These are phyloP conservation scores for Corinectria fuckeliana DNA, from an alignment of 2,329 filamentous ascomycete genomes.

Conservation along the genomic window DNA sequence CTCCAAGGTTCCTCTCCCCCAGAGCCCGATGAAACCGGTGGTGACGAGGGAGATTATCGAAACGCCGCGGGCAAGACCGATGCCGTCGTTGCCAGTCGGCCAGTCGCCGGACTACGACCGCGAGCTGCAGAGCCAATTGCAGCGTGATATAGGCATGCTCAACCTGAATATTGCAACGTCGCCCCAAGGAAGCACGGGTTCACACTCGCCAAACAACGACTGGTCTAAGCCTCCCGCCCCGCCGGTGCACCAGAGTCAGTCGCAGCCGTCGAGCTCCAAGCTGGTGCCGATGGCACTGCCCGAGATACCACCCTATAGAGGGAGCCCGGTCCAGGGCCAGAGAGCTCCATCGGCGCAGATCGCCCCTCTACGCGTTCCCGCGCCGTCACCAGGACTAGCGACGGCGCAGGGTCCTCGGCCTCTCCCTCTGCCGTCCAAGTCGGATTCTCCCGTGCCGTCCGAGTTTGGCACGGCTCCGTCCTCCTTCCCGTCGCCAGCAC, in stretches of 20 bases:
- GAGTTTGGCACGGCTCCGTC: constrained; percentile 48
- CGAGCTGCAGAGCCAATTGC: constrained; percentile 67
- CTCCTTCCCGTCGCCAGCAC: constrained; percentile 63
- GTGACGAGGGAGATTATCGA: constrained; percentile 45
- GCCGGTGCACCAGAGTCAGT: constrained; percentile 43
- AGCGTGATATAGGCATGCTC: constrained; percentile 65
- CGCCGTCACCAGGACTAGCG: constrained; percentile 18
- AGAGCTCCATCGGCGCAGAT: constrained; percentile 39
- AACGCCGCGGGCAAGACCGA: constrained; percentile 56
- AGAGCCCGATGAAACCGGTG: constrained; percentile 44
- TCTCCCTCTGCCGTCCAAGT: constrained; percentile 38
- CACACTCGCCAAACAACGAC: constrained; percentile 18
- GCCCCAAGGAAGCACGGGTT: constrained; percentile 18
- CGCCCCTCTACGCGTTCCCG: constrained; percentile 30
- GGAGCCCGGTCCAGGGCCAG: constrained; percentile 40
- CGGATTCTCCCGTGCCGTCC: constrained; percentile 41
- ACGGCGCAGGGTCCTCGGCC: constrained; percentile 30
- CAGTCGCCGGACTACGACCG: constrained; percentile 67
- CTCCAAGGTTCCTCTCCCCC: constrained; percentile 65
- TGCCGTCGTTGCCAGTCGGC: constrained; percentile 53
- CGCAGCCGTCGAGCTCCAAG: constrained; percentile 48
- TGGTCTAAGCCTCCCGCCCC: constrained; percentile 40
- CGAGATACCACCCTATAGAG: constrained; percentile 63
- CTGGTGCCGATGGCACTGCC: constrained; percentile 52
- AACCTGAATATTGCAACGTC: constrained; percentile 49